Base-by-base conservation (phyloP, 805 yeast species). In the Suhomyces pyralidae region DNA sequence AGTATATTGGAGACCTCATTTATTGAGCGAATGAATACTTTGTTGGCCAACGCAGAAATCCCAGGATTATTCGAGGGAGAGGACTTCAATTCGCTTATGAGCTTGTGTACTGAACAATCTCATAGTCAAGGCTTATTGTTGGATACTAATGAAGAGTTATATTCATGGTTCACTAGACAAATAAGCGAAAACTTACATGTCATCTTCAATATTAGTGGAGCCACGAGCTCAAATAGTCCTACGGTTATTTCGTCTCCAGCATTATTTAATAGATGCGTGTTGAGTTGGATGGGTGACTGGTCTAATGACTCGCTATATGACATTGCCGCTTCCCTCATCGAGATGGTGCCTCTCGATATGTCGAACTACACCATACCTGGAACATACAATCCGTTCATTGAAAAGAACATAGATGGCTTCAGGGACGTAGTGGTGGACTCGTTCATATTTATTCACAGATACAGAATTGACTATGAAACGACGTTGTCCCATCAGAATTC, bases 221-320 rank as follows among this genome's bases (percentile, higher is more conserved):
- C 64, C 36, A 57, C 55, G 8, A 58, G 57, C 15, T 59, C 57
- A 1, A 58, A 61, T 1, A 59, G 63, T n/a, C 74, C 84, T 0
- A 80, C 78, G 17, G 75, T 85, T 12, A 76, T 86, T 2, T 75
- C 90, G 0, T 92, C 97, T 0, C 96, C 97, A 0, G 97, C 97
- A 0, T 70, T 92, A 32, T 85, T 90, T 68, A 92, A 92, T 62
- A 74, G 98, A 62, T 92, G 97, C 73, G 96, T 90, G 1, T 68
- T 93, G 38, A 82, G 86, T 61, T 89, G 93, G 91, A 83, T 90
- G 86, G 96, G 96, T 4, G 83, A 83, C 50, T 92, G 97, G 97
- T 75, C 85, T 0, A 53, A 58, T 3, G 54, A 61, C 0, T 70
- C 90, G 0, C 65, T 85, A 47, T 50, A 55, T 6, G 81, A 82